phyloP scores from a whole-genome alignment of 2,329 filamentous ascomycete species.

The Boeremia exigua region DNA sequence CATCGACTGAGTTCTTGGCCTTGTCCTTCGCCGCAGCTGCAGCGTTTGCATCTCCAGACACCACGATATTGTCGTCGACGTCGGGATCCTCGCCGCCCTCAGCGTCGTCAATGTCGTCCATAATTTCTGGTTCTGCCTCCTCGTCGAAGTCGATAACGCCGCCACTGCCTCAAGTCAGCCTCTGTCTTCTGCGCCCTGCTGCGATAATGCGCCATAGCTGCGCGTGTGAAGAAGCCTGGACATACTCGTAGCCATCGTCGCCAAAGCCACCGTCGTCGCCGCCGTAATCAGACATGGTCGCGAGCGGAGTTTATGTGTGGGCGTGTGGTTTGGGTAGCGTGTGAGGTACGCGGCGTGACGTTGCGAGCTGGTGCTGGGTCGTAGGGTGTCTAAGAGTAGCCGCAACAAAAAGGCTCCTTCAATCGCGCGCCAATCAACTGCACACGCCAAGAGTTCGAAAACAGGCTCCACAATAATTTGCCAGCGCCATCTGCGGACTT shows the following conservation, averaged over 20 bases:
- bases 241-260: conserved; percentile 41
- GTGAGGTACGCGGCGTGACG: conserved; percentile 1
- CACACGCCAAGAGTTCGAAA: conserved; percentile 28
- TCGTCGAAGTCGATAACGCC: conserved; percentile 60
- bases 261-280: conserved; percentile 47
- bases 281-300: conserved; percentile 55
- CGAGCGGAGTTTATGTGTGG: background rate
- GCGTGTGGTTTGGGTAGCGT: background rate
- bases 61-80: conserved; percentile 51
- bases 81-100: conserved; percentile 45
- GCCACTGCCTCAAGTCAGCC: conserved; percentile 38
- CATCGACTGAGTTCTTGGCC: conserved; percentile 62
- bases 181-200: background rate
- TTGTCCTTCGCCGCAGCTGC: conserved; percentile 49
- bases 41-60: conserved; percentile 60
- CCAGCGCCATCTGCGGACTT: conserved; percentile 6
- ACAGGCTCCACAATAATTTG: conserved; percentile 16
- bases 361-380: background rate
- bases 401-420: conserved; percentile 23
- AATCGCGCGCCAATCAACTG: conserved; percentile 23
- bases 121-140: conserved; percentile 69
- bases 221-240: conserved; percentile 14
- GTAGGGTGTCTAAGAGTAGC: conserved; percentile 20
- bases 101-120: conserved; percentile 66
- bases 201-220: conserved; percentile 14